phyloP scores from a whole-genome alignment of 2,329 filamentous ascomycete genomes.

The Botrytis aclada region DNA sequence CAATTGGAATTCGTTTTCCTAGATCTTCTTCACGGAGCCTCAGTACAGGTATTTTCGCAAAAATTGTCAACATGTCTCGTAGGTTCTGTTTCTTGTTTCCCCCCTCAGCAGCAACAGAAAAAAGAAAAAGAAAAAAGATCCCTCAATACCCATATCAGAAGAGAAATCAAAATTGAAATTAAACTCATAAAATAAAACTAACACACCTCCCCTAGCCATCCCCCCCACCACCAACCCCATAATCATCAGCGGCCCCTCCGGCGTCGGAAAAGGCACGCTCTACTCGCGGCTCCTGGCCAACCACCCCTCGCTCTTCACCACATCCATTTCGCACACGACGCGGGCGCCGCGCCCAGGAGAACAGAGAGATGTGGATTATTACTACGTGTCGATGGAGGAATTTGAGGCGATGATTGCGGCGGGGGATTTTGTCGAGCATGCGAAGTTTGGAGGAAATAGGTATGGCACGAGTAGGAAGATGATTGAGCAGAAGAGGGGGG shows the following conservation, averaged over 20 bases:
- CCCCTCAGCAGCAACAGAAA: too few relatives aligned
- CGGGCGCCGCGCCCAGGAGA: slow-evolving; percentile 73
- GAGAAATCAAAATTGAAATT: not conserved
- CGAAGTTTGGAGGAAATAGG: slow-evolving; percentile 78
- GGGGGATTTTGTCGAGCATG: slow-evolving; percentile 78
- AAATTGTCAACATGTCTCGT: slow-evolving; percentile 27
- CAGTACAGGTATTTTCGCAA: not conserved
- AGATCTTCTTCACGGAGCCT: not conserved
- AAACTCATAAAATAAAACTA: not conserved
- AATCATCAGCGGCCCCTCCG: slow-evolving; percentile 76
- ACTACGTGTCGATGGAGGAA: slow-evolving; percentile 65
- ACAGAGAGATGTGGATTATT: slow-evolving; percentile 73
- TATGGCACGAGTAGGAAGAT: slow-evolving; percentile 84
- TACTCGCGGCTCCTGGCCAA: slow-evolving; percentile 66
- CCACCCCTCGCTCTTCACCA: slow-evolving; percentile 54
- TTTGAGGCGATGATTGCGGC: slow-evolving; percentile 67
- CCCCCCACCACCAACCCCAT: slow-evolving; percentile 48
- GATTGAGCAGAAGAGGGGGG: slow-evolving; percentile 65
- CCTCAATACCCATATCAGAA: not conserved
- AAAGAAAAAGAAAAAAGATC: too few relatives aligned
- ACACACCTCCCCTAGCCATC: slow-evolving; percentile 12
- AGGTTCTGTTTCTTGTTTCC: slow-evolving; percentile 20
- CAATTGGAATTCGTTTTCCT: too few relatives aligned
- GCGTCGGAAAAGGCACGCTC: slow-evolving; percentile 79
- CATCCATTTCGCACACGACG: slow-evolving; percentile 74